phyloP scores from a whole-genome alignment of 2,329 filamentous ascomycete genomes.

The Neopestalotiopsis sp. region DNA sequence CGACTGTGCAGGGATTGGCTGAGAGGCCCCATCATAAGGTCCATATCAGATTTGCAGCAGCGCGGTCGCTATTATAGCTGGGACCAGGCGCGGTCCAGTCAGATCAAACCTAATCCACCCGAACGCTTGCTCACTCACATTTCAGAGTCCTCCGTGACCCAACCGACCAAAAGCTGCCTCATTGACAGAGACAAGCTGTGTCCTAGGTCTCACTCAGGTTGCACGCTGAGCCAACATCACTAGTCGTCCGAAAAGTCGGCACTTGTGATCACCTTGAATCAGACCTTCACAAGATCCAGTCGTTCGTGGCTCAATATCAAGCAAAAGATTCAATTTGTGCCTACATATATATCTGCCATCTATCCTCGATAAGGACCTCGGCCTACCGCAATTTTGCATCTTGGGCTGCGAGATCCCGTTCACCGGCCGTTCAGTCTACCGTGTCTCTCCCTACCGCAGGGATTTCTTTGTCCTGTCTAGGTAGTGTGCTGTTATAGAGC shows the following conservation, averaged over 20 bases:
- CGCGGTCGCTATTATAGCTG: background rate
- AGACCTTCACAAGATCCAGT: background rate
- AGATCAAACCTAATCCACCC: conserved; percentile 4
- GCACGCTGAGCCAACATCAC: background rate
- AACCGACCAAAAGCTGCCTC: background rate
- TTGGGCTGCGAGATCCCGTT: background rate
- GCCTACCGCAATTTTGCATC: background rate
- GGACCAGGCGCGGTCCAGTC: background rate
- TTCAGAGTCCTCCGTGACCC: background rate
- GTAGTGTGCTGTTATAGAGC: background rate
- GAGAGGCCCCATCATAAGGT: background rate
- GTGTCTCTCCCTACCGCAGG: background rate
- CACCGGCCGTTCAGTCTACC: background rate
- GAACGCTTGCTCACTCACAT: background rate
- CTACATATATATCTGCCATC: background rate
- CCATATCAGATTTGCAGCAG: conserved; percentile 4
- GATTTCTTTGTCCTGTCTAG: background rate
- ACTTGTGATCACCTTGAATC: background rate
- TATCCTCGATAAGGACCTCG: background rate
- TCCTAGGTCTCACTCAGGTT: background rate
- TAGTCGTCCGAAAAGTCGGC: background rate
- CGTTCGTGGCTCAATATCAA: background rate
- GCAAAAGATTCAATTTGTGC: background rate
- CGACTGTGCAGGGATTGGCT: background rate
- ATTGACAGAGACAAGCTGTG: background rate